Evolutionary conservation across 495 filamentous ascomycete genomes (phyloP).

Genomic region (Ramalina intermedia): DNA sequence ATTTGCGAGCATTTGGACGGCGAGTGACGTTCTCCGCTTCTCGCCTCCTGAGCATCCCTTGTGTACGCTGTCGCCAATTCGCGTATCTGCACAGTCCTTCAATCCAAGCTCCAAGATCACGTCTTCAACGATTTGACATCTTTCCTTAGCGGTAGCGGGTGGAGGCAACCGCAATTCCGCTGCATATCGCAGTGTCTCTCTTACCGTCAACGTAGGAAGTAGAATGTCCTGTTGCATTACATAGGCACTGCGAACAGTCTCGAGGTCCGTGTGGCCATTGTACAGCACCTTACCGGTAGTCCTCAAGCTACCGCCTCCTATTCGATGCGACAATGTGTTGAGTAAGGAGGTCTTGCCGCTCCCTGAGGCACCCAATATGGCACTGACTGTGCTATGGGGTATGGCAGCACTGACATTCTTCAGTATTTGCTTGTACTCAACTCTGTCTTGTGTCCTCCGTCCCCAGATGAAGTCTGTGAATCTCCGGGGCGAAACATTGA

Average conservation of each 20-base stretch:
- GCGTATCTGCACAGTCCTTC: conserved; percentile 59
- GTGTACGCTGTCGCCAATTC: conserved; percentile 51
- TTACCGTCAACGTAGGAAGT: conserved; percentile 53
- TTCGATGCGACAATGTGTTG: conserved; percentile 52
- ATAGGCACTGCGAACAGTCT: conserved; percentile 46
- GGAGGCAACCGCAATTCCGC: conserved; percentile 55
- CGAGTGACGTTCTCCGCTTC: conserved; percentile 58
- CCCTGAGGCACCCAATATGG: conserved; percentile 60
- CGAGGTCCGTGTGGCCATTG: conserved; percentile 37
- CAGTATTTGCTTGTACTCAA: conserved; percentile 29
- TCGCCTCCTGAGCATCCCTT: conserved; percentile 66
- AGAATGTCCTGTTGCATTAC: conserved; percentile 67
- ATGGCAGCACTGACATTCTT: conserved; percentile 39
- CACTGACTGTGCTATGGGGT: conserved; percentile 47
- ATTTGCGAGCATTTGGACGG: conserved; percentile 60
- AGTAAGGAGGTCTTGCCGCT: conserved; percentile 61
- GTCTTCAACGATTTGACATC: conserved; percentile 48
- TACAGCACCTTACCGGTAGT: conserved; percentile 40
- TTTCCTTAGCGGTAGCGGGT: conserved; percentile 40
- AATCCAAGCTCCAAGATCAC: conserved; percentile 59
- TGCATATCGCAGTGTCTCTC: conserved; percentile 56
- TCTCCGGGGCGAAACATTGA: conserved; percentile 31
- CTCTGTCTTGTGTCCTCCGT: not conserved
- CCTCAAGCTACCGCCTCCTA: conserved; percentile 37
- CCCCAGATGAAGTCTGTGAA: not conserved